Conservation (phyloP, 2,329 filamentous ascomycete species). For the Drechmeria coniospora region DNA sequence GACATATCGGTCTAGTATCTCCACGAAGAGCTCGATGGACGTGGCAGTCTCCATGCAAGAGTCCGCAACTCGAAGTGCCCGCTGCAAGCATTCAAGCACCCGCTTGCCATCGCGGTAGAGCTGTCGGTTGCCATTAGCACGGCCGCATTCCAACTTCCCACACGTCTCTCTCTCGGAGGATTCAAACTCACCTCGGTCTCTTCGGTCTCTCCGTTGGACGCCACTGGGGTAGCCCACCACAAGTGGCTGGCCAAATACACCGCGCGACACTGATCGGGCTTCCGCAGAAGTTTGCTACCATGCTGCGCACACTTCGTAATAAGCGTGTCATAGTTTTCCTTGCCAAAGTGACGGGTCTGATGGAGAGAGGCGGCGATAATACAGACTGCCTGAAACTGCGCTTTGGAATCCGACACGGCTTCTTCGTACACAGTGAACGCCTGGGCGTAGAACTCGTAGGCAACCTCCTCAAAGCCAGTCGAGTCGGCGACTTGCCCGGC, state of each 20-base stretch:
- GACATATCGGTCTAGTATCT: constrained; percentile 95
- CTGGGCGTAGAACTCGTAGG: constrained; percentile 96
- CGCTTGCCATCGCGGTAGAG: constrained; percentile 95
- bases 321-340: constrained; percentile 96
- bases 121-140: constrained; percentile 28
- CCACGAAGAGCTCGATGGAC: constrained; percentile 93
- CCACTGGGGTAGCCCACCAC: constrained; percentile 90
- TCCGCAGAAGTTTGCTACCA: constrained; percentile 90
- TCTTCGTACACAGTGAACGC: constrained; percentile 98
- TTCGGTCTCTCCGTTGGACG: constrained; percentile 64
- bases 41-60: constrained; percentile 98
- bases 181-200: constrained; percentile 51
- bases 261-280: constrained; percentile 92
- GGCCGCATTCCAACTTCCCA: constrained; percentile 5
- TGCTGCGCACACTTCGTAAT: constrained; percentile 97
- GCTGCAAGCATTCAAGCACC: constrained; percentile 89
- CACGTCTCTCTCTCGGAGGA: background rate
- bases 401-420: constrained; percentile 84
- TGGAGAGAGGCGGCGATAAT: constrained; percentile 83
- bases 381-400: constrained; percentile 95
- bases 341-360: constrained; percentile 76
- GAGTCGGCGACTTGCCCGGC: constrained; percentile 89
- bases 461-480: constrained; percentile 83
- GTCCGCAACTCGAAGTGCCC: constrained; percentile 87
- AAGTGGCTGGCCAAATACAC: constrained; percentile 93